Evolutionary conservation across 2,329 filamentous ascomycete genomes (phyloP), one percentile per base, ranked within the genome.

Genomic region (Verticillium nubilum): DNA sequence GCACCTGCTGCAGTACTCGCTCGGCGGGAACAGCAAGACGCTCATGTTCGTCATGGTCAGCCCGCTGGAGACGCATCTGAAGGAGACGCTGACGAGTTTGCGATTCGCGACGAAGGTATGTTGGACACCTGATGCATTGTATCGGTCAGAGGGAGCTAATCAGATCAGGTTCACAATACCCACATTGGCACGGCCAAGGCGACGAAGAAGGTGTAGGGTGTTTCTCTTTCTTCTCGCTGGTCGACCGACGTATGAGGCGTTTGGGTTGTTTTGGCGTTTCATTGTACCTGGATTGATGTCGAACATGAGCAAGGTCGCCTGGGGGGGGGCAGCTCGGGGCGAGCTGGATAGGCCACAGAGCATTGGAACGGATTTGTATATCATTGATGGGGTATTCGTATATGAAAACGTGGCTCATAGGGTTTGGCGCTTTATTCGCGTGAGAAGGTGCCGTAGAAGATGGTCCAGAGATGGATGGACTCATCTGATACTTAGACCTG

Each of bases 31-130:
- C 73, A 95, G 90, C 67, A 96, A 97, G 77, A 99, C 95, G 0
- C 87, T 99, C 68, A 99, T 99, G 95, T 97, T 99, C 73, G 92
- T 98, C 72, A 98, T 98, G 93, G 90, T 97, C 59, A 95, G 90
- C 67, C 95, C 95, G 33, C 79, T 98, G 61, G 91, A 96, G 77
- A 90, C 87, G 5, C 95, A 98, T 77, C 79, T 97, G 64, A 90
- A 89, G 69, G 95, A 99, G 80, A 97, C 93, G 3, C 80, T 97
- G 71, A 97, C 93, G 52, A 97, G 92, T 80, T 80, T 99, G 74
- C 89, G 95, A 69, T 99, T 99, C 74, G 95, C 95, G 17, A 96
- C 91, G 33, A 98, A 97, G 83, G 92, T 92, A 74, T 70, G 78
- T 69, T 59, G n/a, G n/a, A n/a, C n/a, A n/a, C n/a, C n/a, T n/a